These are phyloP conservation scores for peach (Prunus persica) DNA, from an alignment of 306 rosid genomes.

Conservation along the genomic window DNA sequence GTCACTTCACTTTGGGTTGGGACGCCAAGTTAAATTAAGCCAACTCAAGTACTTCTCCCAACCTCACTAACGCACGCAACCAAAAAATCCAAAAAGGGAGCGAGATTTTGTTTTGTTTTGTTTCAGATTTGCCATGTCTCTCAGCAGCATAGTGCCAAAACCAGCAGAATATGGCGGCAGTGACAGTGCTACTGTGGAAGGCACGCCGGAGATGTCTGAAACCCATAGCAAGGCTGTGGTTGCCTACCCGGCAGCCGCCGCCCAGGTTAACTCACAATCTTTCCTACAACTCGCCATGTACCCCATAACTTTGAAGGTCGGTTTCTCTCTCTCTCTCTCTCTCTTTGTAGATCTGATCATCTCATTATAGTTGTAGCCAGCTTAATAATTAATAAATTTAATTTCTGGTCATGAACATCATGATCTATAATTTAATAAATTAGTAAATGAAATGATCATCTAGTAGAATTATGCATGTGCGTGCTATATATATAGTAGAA, in stretches of 20 bases:
- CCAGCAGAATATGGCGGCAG: constrained; percentile 31
- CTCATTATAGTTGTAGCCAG: too few relatives aligned
- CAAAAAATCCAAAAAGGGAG: background rate
- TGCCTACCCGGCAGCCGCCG: background rate
- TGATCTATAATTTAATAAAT: too few relatives aligned
- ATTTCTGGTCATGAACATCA: background rate
- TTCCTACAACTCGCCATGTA: constrained; percentile 53
- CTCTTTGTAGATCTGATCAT: background rate
- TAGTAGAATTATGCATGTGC: too few relatives aligned
- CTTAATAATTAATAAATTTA: background rate
- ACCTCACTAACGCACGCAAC: background rate
- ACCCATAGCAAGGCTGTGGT: constrained; percentile 33
- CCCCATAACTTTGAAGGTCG: constrained; percentile 83
- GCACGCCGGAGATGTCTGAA: constrained; percentile 38
- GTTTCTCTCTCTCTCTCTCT: background rate
- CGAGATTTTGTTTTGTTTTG: too few relatives aligned
- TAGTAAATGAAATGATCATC: too few relatives aligned
- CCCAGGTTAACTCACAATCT: constrained; percentile 42
- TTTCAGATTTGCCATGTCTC: constrained; percentile 41
- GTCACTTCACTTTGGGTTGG: background rate
- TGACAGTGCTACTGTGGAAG: constrained; percentile 23
- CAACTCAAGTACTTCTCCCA: background rate
- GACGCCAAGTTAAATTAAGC: background rate
- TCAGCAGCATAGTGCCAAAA: constrained; percentile 53
- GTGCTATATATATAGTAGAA: background rate